phyloP scores from a whole-genome alignment of 2,329 filamentous ascomycete genomes.

The Sporothrix luriei region DNA sequence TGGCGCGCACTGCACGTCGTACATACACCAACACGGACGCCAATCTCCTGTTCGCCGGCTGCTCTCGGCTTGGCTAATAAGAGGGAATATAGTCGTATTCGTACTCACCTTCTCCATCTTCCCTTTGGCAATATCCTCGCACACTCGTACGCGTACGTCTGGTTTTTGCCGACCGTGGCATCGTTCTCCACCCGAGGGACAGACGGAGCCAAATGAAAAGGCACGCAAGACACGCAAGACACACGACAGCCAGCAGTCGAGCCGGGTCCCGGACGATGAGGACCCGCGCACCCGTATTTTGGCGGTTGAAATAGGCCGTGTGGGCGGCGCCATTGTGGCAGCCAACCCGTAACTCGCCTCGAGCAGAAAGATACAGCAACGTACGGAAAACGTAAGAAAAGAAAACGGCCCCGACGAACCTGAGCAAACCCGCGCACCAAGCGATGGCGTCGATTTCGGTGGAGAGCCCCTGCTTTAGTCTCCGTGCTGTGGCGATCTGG shows the following conservation, averaged over 20 bases:
- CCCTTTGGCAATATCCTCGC: neutral
- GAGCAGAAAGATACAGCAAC: neutral
- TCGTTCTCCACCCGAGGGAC: neutral
- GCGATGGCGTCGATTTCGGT: slow-evolving; percentile 19
- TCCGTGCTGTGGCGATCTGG: slow-evolving; percentile 17
- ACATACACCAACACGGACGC: neutral
- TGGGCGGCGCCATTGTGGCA: neutral
- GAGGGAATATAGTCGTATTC: neutral
- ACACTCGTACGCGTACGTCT: neutral
- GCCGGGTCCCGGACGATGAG: neutral
- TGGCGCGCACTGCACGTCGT: neutral
- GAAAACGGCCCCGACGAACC: neutral
- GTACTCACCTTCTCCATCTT: neutral
- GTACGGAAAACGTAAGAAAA: neutral
- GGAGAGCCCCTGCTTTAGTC: slow-evolving; percentile 10
- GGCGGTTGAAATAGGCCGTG: neutral
- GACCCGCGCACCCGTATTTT: slow-evolving; percentile 23
- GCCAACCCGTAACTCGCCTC: neutral
- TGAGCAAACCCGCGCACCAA: slow-evolving; percentile 14
- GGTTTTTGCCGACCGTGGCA: neutral
- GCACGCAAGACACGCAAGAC: slow-evolving; percentile 5
- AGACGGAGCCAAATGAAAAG: neutral
- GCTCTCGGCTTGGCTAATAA: neutral
- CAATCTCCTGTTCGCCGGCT: neutral
- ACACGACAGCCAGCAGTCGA: neutral